A percentile compares a stretch with the other conserved stretches of the same genome.
Conservation (phyloP, 2,329 filamentous ascomycete species). For the Alternaria rosae region DNA sequence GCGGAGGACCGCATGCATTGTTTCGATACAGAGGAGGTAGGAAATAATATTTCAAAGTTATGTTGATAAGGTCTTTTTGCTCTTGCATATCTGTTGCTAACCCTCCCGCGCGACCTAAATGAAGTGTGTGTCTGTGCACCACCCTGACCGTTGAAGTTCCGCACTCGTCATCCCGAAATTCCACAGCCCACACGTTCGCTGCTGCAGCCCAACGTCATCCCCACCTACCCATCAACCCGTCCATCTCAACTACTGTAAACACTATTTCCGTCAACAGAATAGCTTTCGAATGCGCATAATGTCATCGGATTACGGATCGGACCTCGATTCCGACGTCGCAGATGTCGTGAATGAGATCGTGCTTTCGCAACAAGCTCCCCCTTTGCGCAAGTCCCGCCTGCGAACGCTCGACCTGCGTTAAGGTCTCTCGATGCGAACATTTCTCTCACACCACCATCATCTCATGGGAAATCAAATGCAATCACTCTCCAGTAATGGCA, state of each 20-base stretch:
- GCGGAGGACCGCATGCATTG: no score
- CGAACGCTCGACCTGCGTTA: background rate
- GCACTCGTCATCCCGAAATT: background rate
- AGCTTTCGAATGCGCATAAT: background rate
- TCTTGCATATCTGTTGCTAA: no score
- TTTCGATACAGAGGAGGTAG: no score
- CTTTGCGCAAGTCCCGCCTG: background rate
- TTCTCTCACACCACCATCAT: background rate
- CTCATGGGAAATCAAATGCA: background rate
- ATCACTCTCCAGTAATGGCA: background rate
- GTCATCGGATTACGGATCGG: background rate
- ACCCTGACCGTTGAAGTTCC: background rate
- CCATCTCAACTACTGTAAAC: background rate
- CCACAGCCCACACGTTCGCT: background rate
- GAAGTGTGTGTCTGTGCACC: background rate
- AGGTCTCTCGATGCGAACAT: background rate
- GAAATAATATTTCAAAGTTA: no score
- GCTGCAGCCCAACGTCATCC: background rate
- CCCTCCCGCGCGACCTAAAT: background rate
- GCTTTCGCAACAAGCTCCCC: background rate
- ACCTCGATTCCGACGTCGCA: background rate
- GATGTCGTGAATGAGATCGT: background rate
- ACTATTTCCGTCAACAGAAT: no score
- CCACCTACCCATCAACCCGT: background rate
- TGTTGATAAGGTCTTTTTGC: no score